phyloP scores from a whole-genome alignment of 352 stramenopile genomes.

The Globisporangium spiculum region DNA sequence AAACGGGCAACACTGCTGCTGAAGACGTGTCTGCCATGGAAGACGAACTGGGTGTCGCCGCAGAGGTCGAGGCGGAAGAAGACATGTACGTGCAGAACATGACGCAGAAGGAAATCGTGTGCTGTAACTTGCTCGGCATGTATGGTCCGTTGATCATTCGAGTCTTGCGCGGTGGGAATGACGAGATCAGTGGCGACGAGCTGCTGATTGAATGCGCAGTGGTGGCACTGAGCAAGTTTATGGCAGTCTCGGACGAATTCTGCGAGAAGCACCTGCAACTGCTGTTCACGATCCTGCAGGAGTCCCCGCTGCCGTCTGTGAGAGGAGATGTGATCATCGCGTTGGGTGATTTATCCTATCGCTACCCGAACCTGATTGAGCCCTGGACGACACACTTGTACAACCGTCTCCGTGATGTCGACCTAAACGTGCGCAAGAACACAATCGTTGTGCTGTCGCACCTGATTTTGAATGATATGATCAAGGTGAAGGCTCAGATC shows the following conservation, averaged over 20 bases:
- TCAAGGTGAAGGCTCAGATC: slow-evolving; percentile 98
- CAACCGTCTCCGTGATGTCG: slow-evolving; percentile 89
- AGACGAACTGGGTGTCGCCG: slow-evolving; percentile 90
- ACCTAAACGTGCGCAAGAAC: slow-evolving; percentile 92
- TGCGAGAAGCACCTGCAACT: slow-evolving; percentile 95
- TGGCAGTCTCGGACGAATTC: slow-evolving; percentile 95
- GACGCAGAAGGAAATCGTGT: slow-evolving; percentile 92
- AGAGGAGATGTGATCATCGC: slow-evolving; percentile 96
- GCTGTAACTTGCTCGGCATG: slow-evolving; percentile 87
- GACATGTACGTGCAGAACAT: slow-evolving; percentile 92
- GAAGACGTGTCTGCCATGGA: slow-evolving; percentile 89
- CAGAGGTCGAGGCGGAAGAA: slow-evolving; percentile 86
- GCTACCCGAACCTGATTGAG: slow-evolving; percentile 98
- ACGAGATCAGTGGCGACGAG: slow-evolving; percentile 61
- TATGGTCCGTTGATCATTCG: slow-evolving; percentile 91
- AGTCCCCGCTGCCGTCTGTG: slow-evolving; percentile 69
- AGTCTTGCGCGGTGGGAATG: slow-evolving; percentile 63
- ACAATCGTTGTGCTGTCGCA: slow-evolving; percentile 98
- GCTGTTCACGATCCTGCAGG: slow-evolving; percentile 92
- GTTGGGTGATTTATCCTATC: slow-evolving; percentile 96
- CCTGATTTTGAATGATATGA: slow-evolving; percentile 99
- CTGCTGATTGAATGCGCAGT: slow-evolving; percentile 91
- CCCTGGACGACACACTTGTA: slow-evolving; percentile 97
- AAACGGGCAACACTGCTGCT: slow-evolving; percentile 15
- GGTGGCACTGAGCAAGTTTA: slow-evolving; percentile 97